These are phyloP conservation scores for Pythium utonaiense DNA, from an alignment of 352 stramenopile species.

Conservation along the genomic window DNA sequence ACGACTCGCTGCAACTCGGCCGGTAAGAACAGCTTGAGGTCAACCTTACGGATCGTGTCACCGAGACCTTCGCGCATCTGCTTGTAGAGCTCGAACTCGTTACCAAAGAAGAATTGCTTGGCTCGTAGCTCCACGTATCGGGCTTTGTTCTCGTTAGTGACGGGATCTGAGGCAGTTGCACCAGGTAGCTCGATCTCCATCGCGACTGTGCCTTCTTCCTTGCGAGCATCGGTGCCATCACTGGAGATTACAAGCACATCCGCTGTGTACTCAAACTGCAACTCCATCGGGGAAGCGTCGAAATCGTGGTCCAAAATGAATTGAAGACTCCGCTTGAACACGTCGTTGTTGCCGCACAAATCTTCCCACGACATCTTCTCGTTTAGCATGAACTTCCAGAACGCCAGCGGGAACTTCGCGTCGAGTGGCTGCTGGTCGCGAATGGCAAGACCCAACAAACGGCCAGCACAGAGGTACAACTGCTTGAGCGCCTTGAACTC, in stretches of 20 bases:
- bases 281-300: slow-evolving; percentile 41
- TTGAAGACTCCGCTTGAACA: slow-evolving; percentile 60
- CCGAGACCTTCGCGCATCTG: slow-evolving; percentile 55
- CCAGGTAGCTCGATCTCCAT: slow-evolving; percentile 66
- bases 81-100: slow-evolving; percentile 53
- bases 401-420: slow-evolving; percentile 49
- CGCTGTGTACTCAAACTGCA: slow-evolving; percentile 66
- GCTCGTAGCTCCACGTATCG: slow-evolving; percentile 61
- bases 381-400: slow-evolving; percentile 67
- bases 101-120: slow-evolving; percentile 58
- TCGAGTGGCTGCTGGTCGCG: slow-evolving; percentile 65
- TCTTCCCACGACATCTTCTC: slow-evolving; percentile 53
- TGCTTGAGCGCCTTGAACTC: slow-evolving; percentile 45
- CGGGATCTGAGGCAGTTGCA: slow-evolving; percentile 25
- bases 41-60: slow-evolving; percentile 45
- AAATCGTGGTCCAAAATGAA: slow-evolving; percentile 71
- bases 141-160: slow-evolving; percentile 71
- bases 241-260: slow-evolving; percentile 36
- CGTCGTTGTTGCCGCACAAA: slow-evolving; percentile 50
- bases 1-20: slow-evolving; percentile 51
- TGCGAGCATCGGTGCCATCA: not conserved
- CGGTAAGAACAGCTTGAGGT: slow-evolving; percentile 59
- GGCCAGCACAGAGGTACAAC: slow-evolving; percentile 58
- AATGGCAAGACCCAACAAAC: slow-evolving; percentile 63
- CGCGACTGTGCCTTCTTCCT: slow-evolving; percentile 13